phyloP scores from a whole-genome alignment of 1,284 basidiomycete species.

The Trichosporon coremiiforme region DNA sequence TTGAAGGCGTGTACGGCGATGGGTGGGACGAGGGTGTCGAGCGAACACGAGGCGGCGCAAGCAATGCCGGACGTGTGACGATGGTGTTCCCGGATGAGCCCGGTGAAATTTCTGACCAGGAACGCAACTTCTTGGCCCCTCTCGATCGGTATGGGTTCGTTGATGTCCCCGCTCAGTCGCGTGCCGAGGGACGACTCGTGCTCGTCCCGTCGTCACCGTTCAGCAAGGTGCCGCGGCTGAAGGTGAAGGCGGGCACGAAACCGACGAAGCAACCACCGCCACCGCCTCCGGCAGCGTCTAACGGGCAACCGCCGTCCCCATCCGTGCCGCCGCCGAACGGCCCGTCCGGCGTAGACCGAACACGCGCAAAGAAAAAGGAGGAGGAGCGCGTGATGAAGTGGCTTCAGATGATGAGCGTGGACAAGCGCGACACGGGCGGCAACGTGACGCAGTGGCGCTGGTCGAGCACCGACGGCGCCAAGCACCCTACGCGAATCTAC shows the following conservation, averaged over 20 bases:
- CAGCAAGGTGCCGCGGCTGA: slow-evolving; percentile 63
- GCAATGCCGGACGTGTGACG: slow-evolving; percentile 51
- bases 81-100: slow-evolving; percentile 60
- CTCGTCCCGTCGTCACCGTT: slow-evolving; percentile 68
- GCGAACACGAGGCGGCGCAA: slow-evolving; percentile 79
- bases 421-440: slow-evolving; percentile 68
- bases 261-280: neutral
- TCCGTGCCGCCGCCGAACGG: slow-evolving; percentile 25
- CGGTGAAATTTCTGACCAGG: slow-evolving; percentile 57
- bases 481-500: slow-evolving; percentile 62
- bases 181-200: slow-evolving; percentile 71
- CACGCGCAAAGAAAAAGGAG: slow-evolving; percentile 62
- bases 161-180: slow-evolving; percentile 62
- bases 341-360: slow-evolving; percentile 24
- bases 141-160: slow-evolving; percentile 84
- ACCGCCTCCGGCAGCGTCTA: neutral
- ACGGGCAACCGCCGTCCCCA: slow-evolving; percentile 20
- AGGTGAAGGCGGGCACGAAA: slow-evolving; percentile 18
- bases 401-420: slow-evolving; percentile 76
- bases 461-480: slow-evolving; percentile 65
- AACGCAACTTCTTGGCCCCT: slow-evolving; percentile 68
- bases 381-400: slow-evolving; percentile 76
- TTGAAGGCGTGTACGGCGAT: slow-evolving; percentile 83
- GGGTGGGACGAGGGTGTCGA: slow-evolving; percentile 89
- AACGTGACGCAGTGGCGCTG: slow-evolving; percentile 77